Conservation (phyloP, 805 yeast species). For the Saccharomycopsis fodiens region DNA sequence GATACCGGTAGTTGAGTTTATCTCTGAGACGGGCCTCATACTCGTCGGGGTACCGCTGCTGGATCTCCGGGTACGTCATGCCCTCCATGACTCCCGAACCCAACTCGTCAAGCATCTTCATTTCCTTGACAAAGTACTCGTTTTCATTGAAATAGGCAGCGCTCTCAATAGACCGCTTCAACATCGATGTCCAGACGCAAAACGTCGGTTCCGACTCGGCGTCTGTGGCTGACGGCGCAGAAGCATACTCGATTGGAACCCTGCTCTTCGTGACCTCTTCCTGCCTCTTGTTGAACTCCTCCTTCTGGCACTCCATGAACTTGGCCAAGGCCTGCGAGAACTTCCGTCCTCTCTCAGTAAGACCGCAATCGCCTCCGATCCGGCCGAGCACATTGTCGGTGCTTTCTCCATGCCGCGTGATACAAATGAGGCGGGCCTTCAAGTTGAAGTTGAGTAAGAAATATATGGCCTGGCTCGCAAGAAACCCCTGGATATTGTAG, state of each 20-base stretch:
- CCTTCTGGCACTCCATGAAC: slow-evolving; percentile 66
- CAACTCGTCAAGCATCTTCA: slow-evolving; percentile 88
- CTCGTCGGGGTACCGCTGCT: slow-evolving; percentile 63
- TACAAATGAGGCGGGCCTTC: slow-evolving; percentile 86
- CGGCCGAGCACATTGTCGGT: slow-evolving; percentile 76
- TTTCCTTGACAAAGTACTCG: slow-evolving; percentile 70
- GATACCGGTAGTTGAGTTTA: slow-evolving; percentile 83
- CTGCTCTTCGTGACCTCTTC: slow-evolving; percentile 40
- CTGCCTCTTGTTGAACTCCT: slow-evolving; percentile 58
- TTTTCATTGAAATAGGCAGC: slow-evolving; percentile 69
- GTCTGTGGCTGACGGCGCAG: slow-evolving; percentile 25
- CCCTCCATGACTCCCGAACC: slow-evolving; percentile 93
- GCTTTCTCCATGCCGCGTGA: slow-evolving; percentile 92
- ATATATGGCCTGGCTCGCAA: slow-evolving; percentile 89
- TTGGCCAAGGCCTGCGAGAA: slow-evolving; percentile 66
- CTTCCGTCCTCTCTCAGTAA: slow-evolving; percentile 70
- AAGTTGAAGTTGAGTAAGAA: slow-evolving; percentile 84
- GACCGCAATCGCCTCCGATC: slow-evolving; percentile 87
- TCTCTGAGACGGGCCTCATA: slow-evolving; percentile 67
- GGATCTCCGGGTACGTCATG: slow-evolving; percentile 84
- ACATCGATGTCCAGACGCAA: slow-evolving; percentile 91
- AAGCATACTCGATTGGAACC: slow-evolving; percentile 23
- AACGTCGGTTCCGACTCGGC: slow-evolving; percentile 63
- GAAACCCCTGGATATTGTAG: slow-evolving; percentile 77
- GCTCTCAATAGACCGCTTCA: slow-evolving; percentile 68